phyloP scores from a whole-genome alignment of 1,284 basidiomycete genomes.

The Apiotrichum montevideense region DNA sequence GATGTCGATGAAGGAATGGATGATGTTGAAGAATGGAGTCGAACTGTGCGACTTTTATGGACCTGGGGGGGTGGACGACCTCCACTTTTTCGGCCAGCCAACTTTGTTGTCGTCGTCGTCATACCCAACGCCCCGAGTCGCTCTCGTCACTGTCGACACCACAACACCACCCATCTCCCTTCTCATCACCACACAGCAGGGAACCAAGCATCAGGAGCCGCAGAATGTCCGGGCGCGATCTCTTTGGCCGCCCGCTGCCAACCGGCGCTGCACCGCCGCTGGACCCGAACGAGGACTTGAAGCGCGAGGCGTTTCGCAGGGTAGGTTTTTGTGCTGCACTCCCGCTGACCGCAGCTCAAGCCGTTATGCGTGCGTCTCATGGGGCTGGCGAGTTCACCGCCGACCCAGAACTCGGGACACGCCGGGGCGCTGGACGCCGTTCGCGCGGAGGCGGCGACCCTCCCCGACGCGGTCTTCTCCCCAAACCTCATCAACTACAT shows the following conservation, averaged over 20 bases:
- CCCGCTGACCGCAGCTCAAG: slow-evolving; percentile 57
- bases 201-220: too few species aligned
- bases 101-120: too few species aligned
- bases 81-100: too few species aligned
- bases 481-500: slow-evolving; percentile 70
- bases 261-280: background rate
- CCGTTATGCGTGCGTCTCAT: slow-evolving; percentile 69
- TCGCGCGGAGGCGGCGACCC: slow-evolving; percentile 49
- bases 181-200: too few species aligned
- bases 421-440: slow-evolving; percentile 56
- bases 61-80: too few species aligned
- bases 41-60: too few species aligned
- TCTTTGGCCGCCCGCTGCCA: slow-evolving; percentile 15
- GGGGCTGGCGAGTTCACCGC: slow-evolving; percentile 57
- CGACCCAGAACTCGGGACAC: slow-evolving; percentile 53
- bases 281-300: slow-evolving; percentile 10
- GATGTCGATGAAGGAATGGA: too few species aligned
- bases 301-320: slow-evolving; percentile 38
- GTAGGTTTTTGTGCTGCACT: slow-evolving; percentile 10
- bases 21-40: too few species aligned
- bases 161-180: too few species aligned
- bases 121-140: too few species aligned
- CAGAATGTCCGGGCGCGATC: slow-evolving; percentile 13
- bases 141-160: too few species aligned
- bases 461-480: slow-evolving; percentile 51